Percentiles rank a stretch among this genome's conserved stretches.
phyloP scores from a whole-genome alignment of 768 basidiomycete genomes.

The Dacryopinax primogenitus region DNA sequence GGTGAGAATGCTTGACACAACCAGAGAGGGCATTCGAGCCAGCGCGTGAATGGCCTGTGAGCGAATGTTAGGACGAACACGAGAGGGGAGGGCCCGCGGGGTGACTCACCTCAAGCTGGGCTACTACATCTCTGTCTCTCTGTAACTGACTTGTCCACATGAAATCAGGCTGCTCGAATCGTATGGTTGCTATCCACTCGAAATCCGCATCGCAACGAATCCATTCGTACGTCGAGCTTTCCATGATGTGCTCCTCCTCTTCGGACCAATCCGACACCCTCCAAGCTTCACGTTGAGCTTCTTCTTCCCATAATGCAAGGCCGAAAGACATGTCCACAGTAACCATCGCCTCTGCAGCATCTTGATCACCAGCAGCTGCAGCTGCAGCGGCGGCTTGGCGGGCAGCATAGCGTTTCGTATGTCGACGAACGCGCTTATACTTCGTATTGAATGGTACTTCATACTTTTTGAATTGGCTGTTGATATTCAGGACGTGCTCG shows the following conservation, averaged over 20 bases:
- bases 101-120: conserved; percentile 93
- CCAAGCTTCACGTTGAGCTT: conserved; percentile 85
- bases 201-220: conserved; percentile 98
- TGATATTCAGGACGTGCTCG: conserved; percentile 92
- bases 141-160: conserved; percentile 98
- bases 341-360: conserved; percentile 86
- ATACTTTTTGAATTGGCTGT: conserved; percentile 76
- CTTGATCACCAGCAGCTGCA: conserved; percentile 80
- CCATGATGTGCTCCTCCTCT: conserved; percentile 86
- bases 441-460: conserved; percentile 98
- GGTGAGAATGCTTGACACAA: conserved; percentile 81
- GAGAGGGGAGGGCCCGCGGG: conserved; percentile 22
- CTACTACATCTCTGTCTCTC: conserved; percentile 90
- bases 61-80: conserved; percentile 11
- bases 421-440: conserved; percentile 89
- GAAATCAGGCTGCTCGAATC: conserved; percentile 91
- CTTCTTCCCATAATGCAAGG: conserved; percentile 91
- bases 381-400: conserved; percentile 86
- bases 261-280: conserved; percentile 97
- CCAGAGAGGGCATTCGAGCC: conserved; percentile 62
- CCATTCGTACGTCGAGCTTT: conserved; percentile 97
- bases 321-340: conserved; percentile 92
- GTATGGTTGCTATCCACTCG: conserved; percentile 91
- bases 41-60: conserved; percentile 79
- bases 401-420: conserved; percentile 90